Evolutionary conservation across 768 basidiomycete genomes (phyloP), one percentile per base, ranked within the genome.

Genomic region (Grammothele lineata): DNA sequence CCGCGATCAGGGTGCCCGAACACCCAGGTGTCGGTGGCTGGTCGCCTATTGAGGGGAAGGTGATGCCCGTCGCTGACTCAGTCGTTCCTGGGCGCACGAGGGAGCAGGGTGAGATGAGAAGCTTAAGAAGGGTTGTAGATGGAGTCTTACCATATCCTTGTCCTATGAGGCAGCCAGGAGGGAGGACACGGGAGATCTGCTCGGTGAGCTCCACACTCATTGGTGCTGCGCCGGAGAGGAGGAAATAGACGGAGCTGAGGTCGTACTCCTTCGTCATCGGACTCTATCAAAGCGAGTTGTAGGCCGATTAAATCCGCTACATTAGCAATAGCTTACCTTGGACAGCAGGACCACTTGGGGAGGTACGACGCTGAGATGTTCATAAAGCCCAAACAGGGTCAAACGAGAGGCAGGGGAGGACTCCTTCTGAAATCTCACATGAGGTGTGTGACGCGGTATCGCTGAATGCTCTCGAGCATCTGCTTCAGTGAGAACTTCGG

Each of bases 61-160:
- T 61, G 6, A 75, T 69, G 7, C 75, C 70, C 0, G 81, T 80
- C 46, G 72, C 71, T 0, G 77, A 72, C 58, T 87, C 85, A 0
- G 85, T 87, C 77, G 83, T 75, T 4, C 85, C 83, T 85, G 40
- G n/a, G 27, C 14, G n/a, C n/a, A n/a, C n/a, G n/a, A n/a, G 7
- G 27, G 8, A 30, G 27, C 14, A 30, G 14, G 27, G 14, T 14
- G 27, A 30, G 27, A 14, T 7, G 27, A 10, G 5, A 17, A 9
- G 25, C 38, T 15, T 23, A 18, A n/a, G 6, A 36, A 27, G 34
- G 11, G 23, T 9, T 14, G 4, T 30, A 9, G 19, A 19, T 4
- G 10, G 9, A 37, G 4, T 37, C 64, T 18, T 43, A 75, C 80
- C 80, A 49, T 81, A 82, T 4, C 73, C 75, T 60, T 83, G 80